phyloP scores from a whole-genome alignment of 352 stramenopile genomes.

The Phytophthora idaei region DNA sequence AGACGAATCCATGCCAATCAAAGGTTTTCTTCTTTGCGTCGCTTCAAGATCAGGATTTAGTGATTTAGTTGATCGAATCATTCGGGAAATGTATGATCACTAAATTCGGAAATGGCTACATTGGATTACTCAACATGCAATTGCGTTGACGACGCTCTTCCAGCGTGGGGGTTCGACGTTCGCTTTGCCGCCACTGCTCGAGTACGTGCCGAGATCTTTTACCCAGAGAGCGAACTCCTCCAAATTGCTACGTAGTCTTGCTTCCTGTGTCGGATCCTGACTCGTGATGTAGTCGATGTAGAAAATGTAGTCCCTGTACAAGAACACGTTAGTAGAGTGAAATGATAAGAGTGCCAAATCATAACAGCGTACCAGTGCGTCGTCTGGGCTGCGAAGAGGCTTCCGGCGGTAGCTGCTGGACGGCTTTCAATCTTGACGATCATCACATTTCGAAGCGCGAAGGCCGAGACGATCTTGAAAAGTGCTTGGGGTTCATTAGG shows the following conservation, averaged over 20 bases:
- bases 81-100: background rate
- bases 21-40: slow-evolving; percentile 5
- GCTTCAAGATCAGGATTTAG: slow-evolving; percentile 1
- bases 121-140: slow-evolving; percentile 51
- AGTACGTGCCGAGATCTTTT: slow-evolving; percentile 77
- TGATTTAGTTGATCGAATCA: background rate
- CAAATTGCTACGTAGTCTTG: slow-evolving; percentile 58
- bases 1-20: slow-evolving; percentile 12
- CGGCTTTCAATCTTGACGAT: slow-evolving; percentile 87
- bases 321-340: background rate
- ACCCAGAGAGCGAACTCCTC: slow-evolving; percentile 83
- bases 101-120: slow-evolving; percentile 1
- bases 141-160: slow-evolving; percentile 68
- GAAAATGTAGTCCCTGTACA: slow-evolving; percentile 79
- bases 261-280: slow-evolving; percentile 48
- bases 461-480: slow-evolving; percentile 82
- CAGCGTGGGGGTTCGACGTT: slow-evolving; percentile 71
- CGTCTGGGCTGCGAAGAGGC: slow-evolving; percentile 67
- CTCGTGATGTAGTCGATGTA: slow-evolving; percentile 79
- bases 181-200: slow-evolving; percentile 61
- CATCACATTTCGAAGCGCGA: slow-evolving; percentile 75
- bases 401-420: slow-evolving; percentile 63
- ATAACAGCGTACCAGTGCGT: slow-evolving; percentile 58
- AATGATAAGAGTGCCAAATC: background rate
- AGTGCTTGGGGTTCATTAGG: slow-evolving; percentile 73